phyloP scores from a whole-genome alignment of 1,284 basidiomycete genomes.

The Peniophora sp. region DNA sequence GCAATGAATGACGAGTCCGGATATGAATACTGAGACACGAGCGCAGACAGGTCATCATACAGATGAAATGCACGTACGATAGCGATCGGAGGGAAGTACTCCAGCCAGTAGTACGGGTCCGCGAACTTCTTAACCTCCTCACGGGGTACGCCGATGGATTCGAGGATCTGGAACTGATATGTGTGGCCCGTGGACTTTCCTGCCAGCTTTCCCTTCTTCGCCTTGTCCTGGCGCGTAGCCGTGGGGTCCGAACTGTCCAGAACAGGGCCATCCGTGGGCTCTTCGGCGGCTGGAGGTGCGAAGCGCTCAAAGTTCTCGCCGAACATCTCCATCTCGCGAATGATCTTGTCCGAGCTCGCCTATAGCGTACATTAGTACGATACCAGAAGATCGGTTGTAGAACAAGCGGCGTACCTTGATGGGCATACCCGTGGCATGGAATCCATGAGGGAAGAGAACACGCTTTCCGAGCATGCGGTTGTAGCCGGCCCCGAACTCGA shows the following conservation, averaged over 20 bases:
- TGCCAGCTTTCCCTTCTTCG: conserved; percentile 92
- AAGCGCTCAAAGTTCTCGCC: conserved; percentile 85
- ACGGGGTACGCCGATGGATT: conserved; percentile 84
- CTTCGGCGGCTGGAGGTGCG: conserved; percentile 38
- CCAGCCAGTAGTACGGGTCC: conserved; percentile 88
- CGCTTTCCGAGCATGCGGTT: conserved; percentile 94
- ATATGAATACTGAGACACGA: no score
- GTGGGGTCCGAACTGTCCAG: conserved; percentile 19
- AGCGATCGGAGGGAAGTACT: conserved; percentile 96
- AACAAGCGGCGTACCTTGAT: conserved; percentile 72
- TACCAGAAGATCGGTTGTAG: neutral
- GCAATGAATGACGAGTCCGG: no score
- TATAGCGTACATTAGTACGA: conserved; percentile 21
- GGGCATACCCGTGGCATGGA: conserved; percentile 98
- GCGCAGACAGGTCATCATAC: no score
- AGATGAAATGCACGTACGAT: conserved; percentile 39
- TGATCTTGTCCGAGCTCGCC: conserved; percentile 95
- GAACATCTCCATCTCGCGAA: conserved; percentile 96
- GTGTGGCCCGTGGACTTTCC: conserved; percentile 92
- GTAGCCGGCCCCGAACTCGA: conserved; percentile 95
- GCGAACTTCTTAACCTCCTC: conserved; percentile 94
- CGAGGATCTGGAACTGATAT: conserved; percentile 99
- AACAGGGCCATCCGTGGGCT: conserved; percentile 24
- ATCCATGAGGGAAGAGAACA: conserved; percentile 91
- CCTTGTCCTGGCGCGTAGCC: conserved; percentile 57